Percentiles rank a stretch among this genome's conserved stretches.
Conservation (phyloP, 345 rosid species). For the Psidium guajava region DNA sequence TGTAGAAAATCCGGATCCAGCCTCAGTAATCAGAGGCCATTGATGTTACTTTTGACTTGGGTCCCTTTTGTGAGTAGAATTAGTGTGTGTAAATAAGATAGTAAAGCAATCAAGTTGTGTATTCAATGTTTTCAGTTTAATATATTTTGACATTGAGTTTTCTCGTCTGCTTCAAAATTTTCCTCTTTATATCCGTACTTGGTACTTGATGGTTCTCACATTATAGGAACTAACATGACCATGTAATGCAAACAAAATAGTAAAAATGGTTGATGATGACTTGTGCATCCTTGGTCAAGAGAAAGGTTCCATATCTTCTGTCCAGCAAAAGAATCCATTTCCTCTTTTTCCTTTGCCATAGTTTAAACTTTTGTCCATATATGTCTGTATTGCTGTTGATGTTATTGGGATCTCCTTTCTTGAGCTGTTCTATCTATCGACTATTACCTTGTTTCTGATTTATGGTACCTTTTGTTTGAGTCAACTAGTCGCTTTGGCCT, state of each 20-base stretch:
- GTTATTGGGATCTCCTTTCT: neutral
- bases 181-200: neutral
- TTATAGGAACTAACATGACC: neutral
- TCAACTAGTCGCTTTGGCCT: conserved; percentile 21
- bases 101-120: neutral
- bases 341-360: neutral
- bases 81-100: neutral
- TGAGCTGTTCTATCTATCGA: neutral
- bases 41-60: neutral
- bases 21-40: neutral
- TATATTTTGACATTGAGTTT: neutral
- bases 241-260: neutral
- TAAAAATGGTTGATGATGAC: neutral
- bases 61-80: neutral
- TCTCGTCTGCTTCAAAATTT: neutral
- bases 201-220: neutral
- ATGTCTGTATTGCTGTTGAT: neutral
- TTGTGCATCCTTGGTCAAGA: neutral
- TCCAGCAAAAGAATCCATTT: neutral
- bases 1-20: neutral
- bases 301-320: neutral
- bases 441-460: neutral
- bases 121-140: neutral
- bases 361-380: neutral
- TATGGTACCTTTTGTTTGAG: neutral